A percentile compares a stretch with the other conserved stretches of the same genome.
phyloP scores from a whole-genome alignment of 352 stramenopile genomes.

The Globisporangium emineosum region DNA sequence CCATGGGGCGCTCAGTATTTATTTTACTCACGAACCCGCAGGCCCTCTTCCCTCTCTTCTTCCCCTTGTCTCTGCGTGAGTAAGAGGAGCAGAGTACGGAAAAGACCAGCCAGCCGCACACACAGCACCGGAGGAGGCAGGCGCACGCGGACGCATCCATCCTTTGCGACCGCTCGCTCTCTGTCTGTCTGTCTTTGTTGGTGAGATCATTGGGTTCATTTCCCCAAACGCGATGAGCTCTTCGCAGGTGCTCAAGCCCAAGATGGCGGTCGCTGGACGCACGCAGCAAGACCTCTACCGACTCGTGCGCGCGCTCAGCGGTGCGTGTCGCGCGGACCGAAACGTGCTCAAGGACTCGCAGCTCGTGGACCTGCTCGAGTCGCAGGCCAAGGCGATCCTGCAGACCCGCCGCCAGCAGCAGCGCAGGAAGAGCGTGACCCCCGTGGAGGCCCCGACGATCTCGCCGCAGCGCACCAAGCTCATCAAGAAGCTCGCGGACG shows the following conservation, averaged over 20 bases:
- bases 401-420: conserved; percentile 35
- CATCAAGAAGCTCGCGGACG: conserved; percentile 28
- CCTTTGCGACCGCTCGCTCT: neutral
- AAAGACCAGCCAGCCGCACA: conserved; percentile 1
- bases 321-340: conserved; percentile 47
- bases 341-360: conserved; percentile 68
- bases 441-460: conserved; percentile 17
- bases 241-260: neutral
- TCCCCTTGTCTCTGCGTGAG: neutral
- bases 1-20: conserved; percentile 28
- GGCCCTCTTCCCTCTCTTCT: conserved; percentile 3
- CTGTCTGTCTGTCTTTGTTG: neutral
- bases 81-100: neutral
- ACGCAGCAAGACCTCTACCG: conserved; percentile 31
- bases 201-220: conserved; percentile 7
- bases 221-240: neutral
- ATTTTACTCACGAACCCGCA: conserved; percentile 31
- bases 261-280: conserved; percentile 9
- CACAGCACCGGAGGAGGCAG: too few species aligned
- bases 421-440: conserved; percentile 6
- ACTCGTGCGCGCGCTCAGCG: conserved; percentile 59
- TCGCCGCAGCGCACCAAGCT: conserved; percentile 30
- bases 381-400: conserved; percentile 50
- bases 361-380: conserved; percentile 65
- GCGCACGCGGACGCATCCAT: conserved; percentile 6